phyloP scores from a whole-genome alignment of 1,284 basidiomycete species.

The Puccinia sorghi region DNA sequence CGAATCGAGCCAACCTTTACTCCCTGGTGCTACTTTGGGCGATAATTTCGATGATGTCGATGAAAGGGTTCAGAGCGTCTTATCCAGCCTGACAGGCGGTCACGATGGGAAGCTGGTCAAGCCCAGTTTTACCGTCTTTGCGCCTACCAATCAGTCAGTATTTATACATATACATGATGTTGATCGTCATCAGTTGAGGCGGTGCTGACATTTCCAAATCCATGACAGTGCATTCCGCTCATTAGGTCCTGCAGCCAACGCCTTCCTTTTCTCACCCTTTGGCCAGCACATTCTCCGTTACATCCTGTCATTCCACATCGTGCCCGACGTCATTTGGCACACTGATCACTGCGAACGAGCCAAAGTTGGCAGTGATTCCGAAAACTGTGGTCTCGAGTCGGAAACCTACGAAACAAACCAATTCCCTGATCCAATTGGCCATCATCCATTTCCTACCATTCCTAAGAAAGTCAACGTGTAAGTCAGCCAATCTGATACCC shows the following conservation, averaged over 20 bases:
- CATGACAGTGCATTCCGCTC: conserved; percentile 6
- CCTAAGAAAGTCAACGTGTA: conserved; percentile 42
- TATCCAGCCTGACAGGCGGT: conserved; percentile 2
- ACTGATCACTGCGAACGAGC: conserved; percentile 54
- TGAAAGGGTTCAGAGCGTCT: conserved; percentile 50
- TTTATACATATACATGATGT: neutral
- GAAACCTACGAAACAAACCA: neutral
- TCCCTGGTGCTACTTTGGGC: conserved; percentile 46
- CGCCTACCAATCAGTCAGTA: conserved; percentile 37
- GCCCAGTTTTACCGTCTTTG: conserved; percentile 39
- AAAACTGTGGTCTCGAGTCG: conserved; percentile 4
- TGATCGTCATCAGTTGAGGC: neutral
- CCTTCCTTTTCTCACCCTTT: conserved; percentile 56
- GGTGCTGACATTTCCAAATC: neutral
- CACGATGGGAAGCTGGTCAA: conserved; percentile 1
- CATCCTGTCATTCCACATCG: conserved; percentile 54
- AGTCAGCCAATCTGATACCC: conserved; percentile 9
- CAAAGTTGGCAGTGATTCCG: neutral
- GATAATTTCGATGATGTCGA: conserved; percentile 48
- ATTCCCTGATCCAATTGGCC: neutral
- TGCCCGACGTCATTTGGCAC: conserved; percentile 54
- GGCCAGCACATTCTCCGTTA: conserved; percentile 54
- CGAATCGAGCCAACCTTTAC: neutral
- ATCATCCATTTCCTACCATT: conserved; percentile 29
- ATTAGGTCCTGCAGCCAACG: conserved; percentile 45